Evolutionary conservation across 2,329 filamentous ascomycete genomes (phyloP).

Genomic region (Xylaria sp.): DNA sequence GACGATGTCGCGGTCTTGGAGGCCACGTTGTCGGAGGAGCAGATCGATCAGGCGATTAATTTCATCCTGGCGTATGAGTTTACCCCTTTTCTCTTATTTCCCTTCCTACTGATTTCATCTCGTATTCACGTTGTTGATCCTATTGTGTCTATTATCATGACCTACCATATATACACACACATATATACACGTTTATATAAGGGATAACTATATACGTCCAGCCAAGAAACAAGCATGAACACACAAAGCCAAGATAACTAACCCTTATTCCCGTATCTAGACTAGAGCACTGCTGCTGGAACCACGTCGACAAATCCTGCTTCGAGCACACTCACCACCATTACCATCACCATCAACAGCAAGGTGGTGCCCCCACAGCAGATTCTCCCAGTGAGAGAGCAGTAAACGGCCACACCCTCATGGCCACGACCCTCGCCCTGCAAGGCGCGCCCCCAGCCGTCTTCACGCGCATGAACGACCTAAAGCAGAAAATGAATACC

Average conservation of each 20-base stretch:
- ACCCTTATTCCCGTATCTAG: slow-evolving; percentile 45
- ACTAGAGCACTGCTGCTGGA: slow-evolving; percentile 65
- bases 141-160: background rate
- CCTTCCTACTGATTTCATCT: background rate
- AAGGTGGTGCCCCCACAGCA: slow-evolving; percentile 41
- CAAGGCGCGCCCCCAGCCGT: slow-evolving; percentile 36
- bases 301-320: slow-evolving; percentile 58
- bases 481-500: slow-evolving; percentile 10
- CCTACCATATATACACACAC: too few relatives aligned
- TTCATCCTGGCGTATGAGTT: slow-evolving; percentile 63
- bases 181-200: too few relatives aligned
- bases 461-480: slow-evolving; percentile 18
- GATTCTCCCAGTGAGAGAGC: slow-evolving; percentile 12
- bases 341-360: slow-evolving; percentile 43
- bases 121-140: background rate
- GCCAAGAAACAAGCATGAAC: background rate
- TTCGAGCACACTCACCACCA: slow-evolving; percentile 47
- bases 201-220: background rate
- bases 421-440: slow-evolving; percentile 47
- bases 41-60: slow-evolving; percentile 62
- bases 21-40: slow-evolving; percentile 49
- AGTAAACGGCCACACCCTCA: slow-evolving; percentile 47
- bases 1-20: slow-evolving; percentile 22
- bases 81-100: background rate
- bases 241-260: slow-evolving; percentile 9